Percentiles rank a stretch among this genome's conserved stretches.
These are phyloP conservation scores for Piloderma croceum DNA, from an alignment of 768 basidiomycete species.

Conservation along the genomic window DNA sequence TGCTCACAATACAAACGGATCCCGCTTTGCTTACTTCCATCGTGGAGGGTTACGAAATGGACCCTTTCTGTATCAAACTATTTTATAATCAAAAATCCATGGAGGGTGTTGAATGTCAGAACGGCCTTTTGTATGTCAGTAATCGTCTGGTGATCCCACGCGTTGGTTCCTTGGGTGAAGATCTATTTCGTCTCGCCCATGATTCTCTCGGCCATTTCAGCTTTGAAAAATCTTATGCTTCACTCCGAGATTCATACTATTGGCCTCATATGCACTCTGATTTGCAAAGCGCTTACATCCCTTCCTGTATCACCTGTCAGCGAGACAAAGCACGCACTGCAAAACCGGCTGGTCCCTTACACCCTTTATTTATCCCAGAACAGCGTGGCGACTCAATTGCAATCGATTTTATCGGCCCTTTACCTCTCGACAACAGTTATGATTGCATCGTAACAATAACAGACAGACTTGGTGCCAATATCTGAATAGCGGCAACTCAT, in stretches of 20 bases:
- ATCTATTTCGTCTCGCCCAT: constrained; percentile 17
- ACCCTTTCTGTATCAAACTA: constrained; percentile 6
- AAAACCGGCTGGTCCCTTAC: constrained; percentile 18
- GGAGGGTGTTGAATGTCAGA: too few species aligned
- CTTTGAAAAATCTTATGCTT: constrained; percentile 24
- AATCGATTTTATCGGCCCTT: constrained; percentile 27
- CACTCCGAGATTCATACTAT: constrained; percentile 19
- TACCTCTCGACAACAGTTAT: constrained; percentile 20
- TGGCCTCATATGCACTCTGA: constrained; percentile 26
- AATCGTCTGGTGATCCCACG: constrained; percentile 11
- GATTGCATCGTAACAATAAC: constrained; percentile 24
- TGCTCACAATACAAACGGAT: neutral
- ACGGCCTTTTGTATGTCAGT: constrained; percentile 21
- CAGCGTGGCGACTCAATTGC: constrained; percentile 15
- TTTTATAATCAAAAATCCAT: neutral
- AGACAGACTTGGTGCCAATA: constrained; percentile 17
- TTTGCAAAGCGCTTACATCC: constrained; percentile 26
- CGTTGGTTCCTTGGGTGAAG: constrained; percentile 13
- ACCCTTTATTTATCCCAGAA: constrained; percentile 11
- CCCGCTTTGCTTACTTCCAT: neutral
- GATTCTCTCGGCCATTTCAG: constrained; percentile 29
- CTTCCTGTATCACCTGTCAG: constrained; percentile 24
- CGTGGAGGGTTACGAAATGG: constrained; percentile 2
- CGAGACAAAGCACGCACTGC: constrained; percentile 27
- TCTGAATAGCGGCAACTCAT: constrained; percentile 10